Evolutionary conservation across 2,329 filamentous ascomycete genomes (phyloP).

Genomic region (Diaporthe caulivora): DNA sequence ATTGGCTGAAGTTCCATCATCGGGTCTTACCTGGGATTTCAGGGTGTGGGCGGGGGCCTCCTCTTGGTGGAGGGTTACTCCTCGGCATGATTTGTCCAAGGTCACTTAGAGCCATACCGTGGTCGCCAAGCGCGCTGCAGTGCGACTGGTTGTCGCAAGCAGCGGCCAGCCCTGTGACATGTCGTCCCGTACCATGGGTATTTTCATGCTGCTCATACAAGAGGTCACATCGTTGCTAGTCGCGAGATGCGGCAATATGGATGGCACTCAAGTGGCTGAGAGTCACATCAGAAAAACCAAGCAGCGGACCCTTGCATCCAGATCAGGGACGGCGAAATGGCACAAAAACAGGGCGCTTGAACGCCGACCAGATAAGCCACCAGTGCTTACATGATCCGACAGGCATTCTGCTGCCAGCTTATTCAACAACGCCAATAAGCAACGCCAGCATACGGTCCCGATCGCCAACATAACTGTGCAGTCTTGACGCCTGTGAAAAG

Average conservation of each 20-base stretch:
- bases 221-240: neutral
- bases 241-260: neutral
- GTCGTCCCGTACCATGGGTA: neutral
- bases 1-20: constrained; percentile 29
- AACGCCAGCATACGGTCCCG: neutral
- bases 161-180: constrained; percentile 4
- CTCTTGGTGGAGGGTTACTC: constrained; percentile 24
- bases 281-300: neutral
- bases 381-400: neutral
- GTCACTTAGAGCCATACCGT: neutral
- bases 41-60: constrained; percentile 7
- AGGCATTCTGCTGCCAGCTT: neutral
- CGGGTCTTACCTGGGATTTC: neutral
- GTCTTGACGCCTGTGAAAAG: neutral
- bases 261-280: neutral
- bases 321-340: too few species aligned
- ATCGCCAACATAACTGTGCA: too few species aligned
- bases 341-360: neutral
- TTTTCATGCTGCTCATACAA: constrained; percentile 5
- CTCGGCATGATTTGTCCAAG: constrained; percentile 27
- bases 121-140: constrained; percentile 16
- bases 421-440: neutral
- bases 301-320: neutral
- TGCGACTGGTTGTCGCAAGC: constrained; percentile 5
- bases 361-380: neutral